phyloP scores from a whole-genome alignment of 768 basidiomycete species.

The Boletus subparvulus region DNA sequence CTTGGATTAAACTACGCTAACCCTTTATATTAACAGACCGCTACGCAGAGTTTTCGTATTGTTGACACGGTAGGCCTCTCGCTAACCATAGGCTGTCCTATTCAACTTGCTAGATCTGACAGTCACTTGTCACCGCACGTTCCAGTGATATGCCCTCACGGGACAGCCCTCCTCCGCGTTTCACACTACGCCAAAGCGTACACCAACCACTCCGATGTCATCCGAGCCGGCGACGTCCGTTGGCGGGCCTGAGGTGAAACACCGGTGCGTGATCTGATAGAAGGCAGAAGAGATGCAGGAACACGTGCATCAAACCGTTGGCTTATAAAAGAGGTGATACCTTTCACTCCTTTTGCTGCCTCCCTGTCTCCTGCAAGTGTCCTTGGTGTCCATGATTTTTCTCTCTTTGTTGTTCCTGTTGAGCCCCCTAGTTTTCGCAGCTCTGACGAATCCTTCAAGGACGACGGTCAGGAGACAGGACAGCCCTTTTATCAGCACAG shows the following conservation, averaged over 20 bases:
- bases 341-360: background rate
- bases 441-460: slow-evolving; percentile 33
- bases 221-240: background rate
- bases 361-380: background rate
- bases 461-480: slow-evolving; percentile 31
- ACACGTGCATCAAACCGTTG: slow-evolving; percentile 14
- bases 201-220: background rate
- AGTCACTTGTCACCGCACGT: background rate
- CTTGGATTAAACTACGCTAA: too few relatives aligned
- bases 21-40: too few relatives aligned
- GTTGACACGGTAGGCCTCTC: too few relatives aligned
- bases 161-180: background rate
- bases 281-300: background rate
- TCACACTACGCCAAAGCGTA: background rate
- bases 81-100: too few relatives aligned
- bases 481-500: slow-evolving; percentile 45
- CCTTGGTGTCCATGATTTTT: slow-evolving; percentile 33
- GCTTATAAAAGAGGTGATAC: slow-evolving; percentile 17
- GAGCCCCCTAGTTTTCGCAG: slow-evolving; percentile 30
- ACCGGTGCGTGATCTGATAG: background rate
- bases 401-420: slow-evolving; percentile 31
- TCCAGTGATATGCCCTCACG: background rate
- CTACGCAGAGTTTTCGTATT: too few relatives aligned
- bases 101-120: background rate
- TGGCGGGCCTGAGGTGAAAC: background rate